phyloP scores from a whole-genome alignment of 2,329 filamentous ascomycete genomes.

The Ophiostoma perfectum region DNA sequence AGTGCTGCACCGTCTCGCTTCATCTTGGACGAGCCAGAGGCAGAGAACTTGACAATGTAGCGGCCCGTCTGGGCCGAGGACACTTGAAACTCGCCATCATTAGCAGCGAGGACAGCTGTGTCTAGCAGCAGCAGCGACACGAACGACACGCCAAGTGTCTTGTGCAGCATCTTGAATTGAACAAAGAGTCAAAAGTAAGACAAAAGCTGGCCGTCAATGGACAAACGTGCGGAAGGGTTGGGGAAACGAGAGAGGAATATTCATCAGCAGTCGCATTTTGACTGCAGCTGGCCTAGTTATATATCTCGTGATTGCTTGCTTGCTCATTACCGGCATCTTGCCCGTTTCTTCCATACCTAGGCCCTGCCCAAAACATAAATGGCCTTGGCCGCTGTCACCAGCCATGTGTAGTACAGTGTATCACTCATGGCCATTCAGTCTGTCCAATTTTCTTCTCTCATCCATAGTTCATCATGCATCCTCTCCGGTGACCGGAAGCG shows the following conservation, averaged over 20 bases:
- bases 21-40: conserved; percentile 12
- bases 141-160: background rate
- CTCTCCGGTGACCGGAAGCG: background rate
- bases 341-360: too few relatives aligned
- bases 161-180: background rate
- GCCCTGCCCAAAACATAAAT: too few relatives aligned
- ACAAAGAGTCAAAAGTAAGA: background rate
- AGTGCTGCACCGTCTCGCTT: conserved; percentile 14
- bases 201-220: background rate
- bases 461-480: background rate
- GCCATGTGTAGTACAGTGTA: too few relatives aligned
- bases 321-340: too few relatives aligned
- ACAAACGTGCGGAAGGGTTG: conserved; percentile 2
- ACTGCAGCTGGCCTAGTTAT: background rate
- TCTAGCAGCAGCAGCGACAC: background rate
- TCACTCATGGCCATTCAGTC: too few relatives aligned
- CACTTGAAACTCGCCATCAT: background rate
- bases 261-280: background rate
- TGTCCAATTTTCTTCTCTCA: too few relatives aligned
- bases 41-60: conserved; percentile 24
- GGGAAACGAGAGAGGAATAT: background rate
- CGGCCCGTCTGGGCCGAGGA: conserved; percentile 9
- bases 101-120: background rate
- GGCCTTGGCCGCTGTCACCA: too few relatives aligned
- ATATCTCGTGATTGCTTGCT: background rate